phyloP scores from a whole-genome alignment of 2,329 filamentous ascomycete genomes.

The Penicillium sp. region DNA sequence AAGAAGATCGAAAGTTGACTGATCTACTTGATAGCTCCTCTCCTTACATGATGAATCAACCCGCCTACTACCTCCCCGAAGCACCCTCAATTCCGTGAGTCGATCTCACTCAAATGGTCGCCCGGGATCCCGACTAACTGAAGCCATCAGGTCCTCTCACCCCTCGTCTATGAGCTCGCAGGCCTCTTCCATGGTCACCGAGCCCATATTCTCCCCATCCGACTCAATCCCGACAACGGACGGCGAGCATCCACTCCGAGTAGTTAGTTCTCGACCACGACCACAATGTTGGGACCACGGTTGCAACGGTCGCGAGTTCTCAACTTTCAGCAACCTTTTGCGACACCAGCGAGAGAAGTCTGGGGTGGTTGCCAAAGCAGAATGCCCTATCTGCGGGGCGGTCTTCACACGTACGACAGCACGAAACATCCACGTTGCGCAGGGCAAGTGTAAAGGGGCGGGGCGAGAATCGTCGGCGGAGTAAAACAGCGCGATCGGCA shows the following conservation, averaged over 20 bases:
- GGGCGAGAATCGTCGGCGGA: slow-evolving; percentile 30
- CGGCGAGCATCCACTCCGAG: slow-evolving; percentile 57
- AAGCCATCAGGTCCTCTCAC: slow-evolving; percentile 22
- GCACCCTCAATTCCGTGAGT: slow-evolving; percentile 33
- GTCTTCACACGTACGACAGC: slow-evolving; percentile 89
- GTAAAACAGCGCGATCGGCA: slow-evolving; percentile 10
- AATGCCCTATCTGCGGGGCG: slow-evolving; percentile 85
- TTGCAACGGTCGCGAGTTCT: slow-evolving; percentile 92
- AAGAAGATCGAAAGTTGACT: slow-evolving; percentile 11
- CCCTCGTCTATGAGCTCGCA: slow-evolving; percentile 27
- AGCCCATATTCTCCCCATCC: slow-evolving; percentile 29
- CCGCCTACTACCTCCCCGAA: slow-evolving; percentile 35
- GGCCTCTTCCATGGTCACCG: slow-evolving; percentile 24
- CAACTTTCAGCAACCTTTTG: slow-evolving; percentile 91
- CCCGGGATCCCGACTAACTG: slow-evolving; percentile 9
- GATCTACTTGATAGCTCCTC: slow-evolving; percentile 23
- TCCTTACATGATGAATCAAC: slow-evolving; percentile 35
- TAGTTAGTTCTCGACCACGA: slow-evolving; percentile 78
- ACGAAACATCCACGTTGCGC: slow-evolving; percentile 77
- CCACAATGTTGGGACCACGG: slow-evolving; percentile 97
- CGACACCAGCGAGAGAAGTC: slow-evolving; percentile 93
- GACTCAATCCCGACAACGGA: slow-evolving; percentile 32
- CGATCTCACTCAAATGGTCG: background rate
- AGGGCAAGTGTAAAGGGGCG: slow-evolving; percentile 83
- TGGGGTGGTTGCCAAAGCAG: slow-evolving; percentile 81